Base-by-base conservation (phyloP, 768 basidiomycete genomes). In the Heimioporus sp. region DNA sequence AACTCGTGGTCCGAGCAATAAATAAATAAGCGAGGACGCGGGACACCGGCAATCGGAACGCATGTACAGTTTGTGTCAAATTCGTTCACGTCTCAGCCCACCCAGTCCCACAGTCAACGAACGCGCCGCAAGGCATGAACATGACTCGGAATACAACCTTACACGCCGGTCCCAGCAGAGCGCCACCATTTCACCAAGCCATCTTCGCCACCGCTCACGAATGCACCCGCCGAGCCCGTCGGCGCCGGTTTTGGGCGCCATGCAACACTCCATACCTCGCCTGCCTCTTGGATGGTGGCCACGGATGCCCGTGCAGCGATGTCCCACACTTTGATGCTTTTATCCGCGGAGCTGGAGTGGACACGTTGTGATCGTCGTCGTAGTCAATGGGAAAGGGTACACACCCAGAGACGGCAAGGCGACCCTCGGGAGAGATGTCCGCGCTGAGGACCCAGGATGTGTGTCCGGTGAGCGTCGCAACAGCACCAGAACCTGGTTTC, bases 391-490 rank as follows among this genome's bases (percentile, higher is more conserved):
- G 35, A 58, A n/a, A 51, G 39, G 32, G 36, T 10, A 70, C 78
- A 52, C 66, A 92, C 90, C 92, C 92, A 50, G 90, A 92, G 16
- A 90, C 76, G 13, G 84, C 87, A 17, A 92, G 78, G 45, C 84
- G 80, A 9, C 83, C 83, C 65, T 95, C 92, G 10, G 86, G 89
- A 28, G 90, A 88, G 38, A 94, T 81, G 61, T 91, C 88, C 8
- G 83, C 76, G 61, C 84, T 86, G 35, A 98, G 77, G 2, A 92
- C 90, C 93, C 95, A 96, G 10, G 92, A 94, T 0, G 90, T 80
- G 67, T 98, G 94, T 0, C 94, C 94, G 6, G 82, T 80, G 57
- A 98, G 75, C 10, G 91, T 85, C 13, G 94, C 91, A 17, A 95
- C 91, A 2, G 87, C 86, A 37, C 89, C 87, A 17, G 80, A 79